Conservation (phyloP, 1,284 basidiomycete species). For the Sparassis latifolia region DNA sequence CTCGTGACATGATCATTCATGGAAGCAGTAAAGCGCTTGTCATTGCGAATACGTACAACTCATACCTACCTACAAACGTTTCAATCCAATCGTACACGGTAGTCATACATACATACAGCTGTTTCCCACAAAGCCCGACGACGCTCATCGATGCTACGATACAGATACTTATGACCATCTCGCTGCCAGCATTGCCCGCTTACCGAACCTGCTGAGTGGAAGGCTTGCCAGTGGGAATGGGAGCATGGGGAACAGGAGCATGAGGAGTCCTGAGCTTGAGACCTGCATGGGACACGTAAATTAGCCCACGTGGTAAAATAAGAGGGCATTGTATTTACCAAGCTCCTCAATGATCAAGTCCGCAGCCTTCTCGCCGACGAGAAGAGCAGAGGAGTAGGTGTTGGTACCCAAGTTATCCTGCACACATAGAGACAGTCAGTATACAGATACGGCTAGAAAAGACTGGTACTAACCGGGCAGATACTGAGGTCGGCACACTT, state of each 20-base stretch:
- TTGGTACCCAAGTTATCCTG: constrained; percentile 68
- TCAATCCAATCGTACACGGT: too few relatives aligned
- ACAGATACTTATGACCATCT: background rate
- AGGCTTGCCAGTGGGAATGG: constrained; percentile 49
- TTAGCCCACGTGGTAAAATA: background rate
- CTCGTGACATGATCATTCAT: too few relatives aligned
- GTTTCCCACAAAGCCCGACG: too few relatives aligned
- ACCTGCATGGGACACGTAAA: constrained; percentile 27
- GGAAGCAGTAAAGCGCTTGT: too few relatives aligned
- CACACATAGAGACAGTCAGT: background rate
- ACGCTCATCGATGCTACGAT: background rate
- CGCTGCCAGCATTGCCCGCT: background rate
- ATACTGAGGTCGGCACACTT: constrained; percentile 64
- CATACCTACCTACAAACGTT: too few relatives aligned
- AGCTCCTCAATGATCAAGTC: constrained; percentile 57
- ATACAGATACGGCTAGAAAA: background rate
- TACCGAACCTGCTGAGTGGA: constrained; percentile 38
- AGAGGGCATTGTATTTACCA: constrained; percentile 31
- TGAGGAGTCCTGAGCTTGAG: constrained; percentile 57
- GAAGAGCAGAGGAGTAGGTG: constrained; percentile 62
- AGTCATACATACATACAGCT: too few relatives aligned
- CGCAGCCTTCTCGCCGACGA: constrained; percentile 67
- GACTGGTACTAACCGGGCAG: constrained; percentile 44
- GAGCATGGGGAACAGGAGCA: constrained; percentile 66
- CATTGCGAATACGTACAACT: too few relatives aligned